phyloP scores from a whole-genome alignment of 257 asterid species.

The Solanum chiquidenum region DNA sequence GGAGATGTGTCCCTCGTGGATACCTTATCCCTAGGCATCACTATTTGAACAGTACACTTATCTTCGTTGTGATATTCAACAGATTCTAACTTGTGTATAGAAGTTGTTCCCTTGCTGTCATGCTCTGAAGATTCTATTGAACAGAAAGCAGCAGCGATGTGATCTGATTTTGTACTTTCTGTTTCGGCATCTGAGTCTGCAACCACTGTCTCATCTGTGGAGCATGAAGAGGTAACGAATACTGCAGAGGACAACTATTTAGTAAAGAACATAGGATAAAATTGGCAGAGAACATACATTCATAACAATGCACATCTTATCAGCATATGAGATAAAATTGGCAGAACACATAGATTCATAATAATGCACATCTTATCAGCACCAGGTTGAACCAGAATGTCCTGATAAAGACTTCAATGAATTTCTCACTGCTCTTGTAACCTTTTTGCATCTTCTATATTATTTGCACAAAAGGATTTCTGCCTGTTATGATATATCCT shows the following conservation, averaged over 20 bases:
- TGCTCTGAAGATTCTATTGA: constrained; percentile 35
- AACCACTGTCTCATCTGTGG: constrained; percentile 93
- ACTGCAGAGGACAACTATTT: constrained; percentile 35
- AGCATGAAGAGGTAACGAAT: constrained; percentile 80
- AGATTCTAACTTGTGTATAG: constrained; percentile 23
- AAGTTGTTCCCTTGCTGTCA: constrained; percentile 20
- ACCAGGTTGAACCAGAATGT: not conserved
- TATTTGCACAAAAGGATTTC: not conserved
- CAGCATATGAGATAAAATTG: not conserved
- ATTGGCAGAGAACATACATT: not conserved
- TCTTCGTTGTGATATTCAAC: constrained; percentile 23
- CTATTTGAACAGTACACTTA: constrained; percentile 3
- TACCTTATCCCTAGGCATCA: constrained; percentile 13
- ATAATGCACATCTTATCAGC: not conserved
- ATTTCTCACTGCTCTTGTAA: not conserved
- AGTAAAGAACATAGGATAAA: not conserved
- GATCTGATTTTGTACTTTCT: constrained; percentile 63
- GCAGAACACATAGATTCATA: not conserved
- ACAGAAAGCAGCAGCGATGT: constrained; percentile 19
- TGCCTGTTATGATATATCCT: not conserved
- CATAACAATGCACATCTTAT: not conserved
- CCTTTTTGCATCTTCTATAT: not conserved
- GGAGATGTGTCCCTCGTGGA: constrained; percentile 4
- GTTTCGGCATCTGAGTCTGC: constrained; percentile 85
- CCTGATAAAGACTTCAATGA: not conserved